Percentiles rank a stretch among this genome's conserved stretches.
Conservation (phyloP, 2,329 filamentous ascomycete species). For the Microsporum ferrugineum region DNA sequence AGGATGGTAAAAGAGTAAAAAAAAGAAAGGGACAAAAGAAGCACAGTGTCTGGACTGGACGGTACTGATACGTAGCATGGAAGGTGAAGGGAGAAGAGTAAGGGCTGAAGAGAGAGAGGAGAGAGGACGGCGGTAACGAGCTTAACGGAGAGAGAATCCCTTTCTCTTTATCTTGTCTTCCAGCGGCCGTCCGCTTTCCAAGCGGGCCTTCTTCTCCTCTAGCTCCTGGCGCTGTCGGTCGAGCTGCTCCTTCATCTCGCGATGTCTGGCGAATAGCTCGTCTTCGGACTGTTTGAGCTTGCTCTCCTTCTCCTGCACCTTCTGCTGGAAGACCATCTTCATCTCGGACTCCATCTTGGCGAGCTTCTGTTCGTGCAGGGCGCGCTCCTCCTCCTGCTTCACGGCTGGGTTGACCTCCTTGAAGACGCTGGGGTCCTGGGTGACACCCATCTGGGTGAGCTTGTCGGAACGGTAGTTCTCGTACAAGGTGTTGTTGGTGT, state of each 20-base stretch:
- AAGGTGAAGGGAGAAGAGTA: conserved; percentile 14
- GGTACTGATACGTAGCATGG: conserved; percentile 15
- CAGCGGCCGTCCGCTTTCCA: conserved; percentile 90
- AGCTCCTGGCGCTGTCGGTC: conserved; percentile 89
- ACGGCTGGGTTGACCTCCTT: conserved; percentile 99
- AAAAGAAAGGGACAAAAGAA: conserved; percentile 12
- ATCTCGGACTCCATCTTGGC: conserved; percentile 99
- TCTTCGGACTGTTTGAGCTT: conserved; percentile 99
- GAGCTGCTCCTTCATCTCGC: conserved; percentile 99
- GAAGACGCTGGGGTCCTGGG: conserved; percentile 97
- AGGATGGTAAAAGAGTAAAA: conserved; percentile 15
- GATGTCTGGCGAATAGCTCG: conserved; percentile 92
- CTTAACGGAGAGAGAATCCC: conserved; percentile 95
- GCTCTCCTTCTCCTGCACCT: conserved; percentile 98
- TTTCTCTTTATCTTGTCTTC: conserved; percentile 98
- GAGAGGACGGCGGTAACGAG: background rate
- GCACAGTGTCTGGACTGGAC: background rate
- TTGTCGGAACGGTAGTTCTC: conserved; percentile 99
- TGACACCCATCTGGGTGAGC: conserved; percentile 95
- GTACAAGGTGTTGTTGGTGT: conserved; percentile 97
- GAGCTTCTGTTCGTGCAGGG: conserved; percentile 97
- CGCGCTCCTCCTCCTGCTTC: conserved; percentile 98
- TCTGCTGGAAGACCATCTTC: conserved; percentile 99
- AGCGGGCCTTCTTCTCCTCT: conserved; percentile 93
- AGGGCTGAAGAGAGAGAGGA: background rate